Evolutionary conservation across 1,139 yeast species (phyloP).

Genomic region (Magnusiomyces sp.): DNA sequence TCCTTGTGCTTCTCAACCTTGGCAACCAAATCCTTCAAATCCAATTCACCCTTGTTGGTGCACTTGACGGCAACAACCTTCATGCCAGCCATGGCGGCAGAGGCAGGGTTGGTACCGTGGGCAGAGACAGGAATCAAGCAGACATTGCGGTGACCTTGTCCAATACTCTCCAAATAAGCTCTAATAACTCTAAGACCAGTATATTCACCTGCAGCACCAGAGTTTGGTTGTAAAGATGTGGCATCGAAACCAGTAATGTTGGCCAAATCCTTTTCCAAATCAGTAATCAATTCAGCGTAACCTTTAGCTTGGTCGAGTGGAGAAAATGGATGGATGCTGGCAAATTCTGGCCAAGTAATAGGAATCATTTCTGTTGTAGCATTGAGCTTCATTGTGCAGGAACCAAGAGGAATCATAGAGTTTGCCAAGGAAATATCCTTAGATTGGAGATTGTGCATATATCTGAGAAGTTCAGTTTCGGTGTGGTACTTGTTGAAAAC

Average conservation of each 20-base stretch:
- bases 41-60: constrained; percentile 74
- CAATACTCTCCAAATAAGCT: constrained; percentile 63
- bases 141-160: constrained; percentile 67
- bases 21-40: constrained; percentile 59
- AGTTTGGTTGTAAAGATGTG: constrained; percentile 89
- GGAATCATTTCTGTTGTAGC: constrained; percentile 94
- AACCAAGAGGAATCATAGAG: constrained; percentile 95
- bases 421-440: constrained; percentile 90
- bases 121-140: constrained; percentile 96
- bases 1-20: constrained; percentile 67
- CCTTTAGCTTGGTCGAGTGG: constrained; percentile 85
- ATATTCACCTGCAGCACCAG: constrained; percentile 98
- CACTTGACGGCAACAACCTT: constrained; percentile 92
- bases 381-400: constrained; percentile 96
- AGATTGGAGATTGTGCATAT: constrained; percentile 73
- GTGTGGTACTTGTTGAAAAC: constrained; percentile 87
- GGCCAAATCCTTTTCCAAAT: constrained; percentile 76
- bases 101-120: constrained; percentile 97
- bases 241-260: constrained; percentile 94
- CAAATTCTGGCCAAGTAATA: constrained; percentile 89
- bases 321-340: constrained; percentile 83
- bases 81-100: constrained; percentile 95
- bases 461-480: constrained; percentile 90
- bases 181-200: constrained; percentile 85
- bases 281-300: constrained; percentile 62